A percentile compares a stretch with the other conserved stretches of the same genome.
These are phyloP conservation scores for Geranium rotundifolium DNA, from an alignment of 345 rosid species.

Conservation along the genomic window DNA sequence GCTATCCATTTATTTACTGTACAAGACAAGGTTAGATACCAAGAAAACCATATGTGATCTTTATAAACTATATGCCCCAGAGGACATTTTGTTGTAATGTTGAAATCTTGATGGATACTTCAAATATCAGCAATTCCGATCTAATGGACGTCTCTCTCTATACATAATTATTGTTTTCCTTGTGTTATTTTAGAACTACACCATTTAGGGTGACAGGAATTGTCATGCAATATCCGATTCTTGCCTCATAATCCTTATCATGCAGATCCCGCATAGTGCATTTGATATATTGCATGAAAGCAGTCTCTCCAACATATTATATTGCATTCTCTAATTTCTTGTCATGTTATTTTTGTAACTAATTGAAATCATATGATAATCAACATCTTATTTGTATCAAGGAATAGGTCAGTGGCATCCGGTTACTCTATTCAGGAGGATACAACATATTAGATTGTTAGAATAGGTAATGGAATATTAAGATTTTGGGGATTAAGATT, in stretches of 20 bases:
- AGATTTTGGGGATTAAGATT: no score
- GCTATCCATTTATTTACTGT: slow-evolving; percentile 92
- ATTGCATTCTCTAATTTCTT: neutral
- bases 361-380: neutral
- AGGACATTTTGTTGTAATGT: neutral
- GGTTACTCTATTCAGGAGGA: no score
- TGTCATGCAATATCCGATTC: neutral
- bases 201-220: neutral
- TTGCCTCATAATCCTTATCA: neutral
- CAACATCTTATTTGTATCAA: neutral
- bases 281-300: neutral
- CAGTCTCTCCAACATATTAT: neutral
- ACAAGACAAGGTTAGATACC: slow-evolving; percentile 4
- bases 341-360: neutral
- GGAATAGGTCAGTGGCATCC: no score
- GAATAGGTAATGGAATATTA: no score
- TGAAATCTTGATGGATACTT: neutral
- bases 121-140: neutral
- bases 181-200: neutral
- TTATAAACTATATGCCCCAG: neutral
- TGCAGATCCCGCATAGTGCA: neutral
- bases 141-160: neutral
- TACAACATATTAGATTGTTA: no score
- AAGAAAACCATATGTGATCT: slow-evolving; percentile 4
- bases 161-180: neutral